Base-by-base conservation (phyloP, 345 rosid species). In the Ailanthus altissimus region DNA sequence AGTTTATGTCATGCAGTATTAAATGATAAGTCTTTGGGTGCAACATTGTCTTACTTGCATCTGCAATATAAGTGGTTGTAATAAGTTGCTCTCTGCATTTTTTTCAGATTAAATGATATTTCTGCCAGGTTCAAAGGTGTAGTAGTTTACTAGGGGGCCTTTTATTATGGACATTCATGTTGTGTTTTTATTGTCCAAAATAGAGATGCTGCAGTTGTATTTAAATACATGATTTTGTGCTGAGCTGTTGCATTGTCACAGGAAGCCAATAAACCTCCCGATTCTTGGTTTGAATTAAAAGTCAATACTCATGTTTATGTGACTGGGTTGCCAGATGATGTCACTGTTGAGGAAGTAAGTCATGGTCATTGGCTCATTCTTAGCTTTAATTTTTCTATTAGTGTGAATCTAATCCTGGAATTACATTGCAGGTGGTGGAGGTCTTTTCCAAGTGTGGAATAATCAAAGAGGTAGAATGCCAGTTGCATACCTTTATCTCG, bases 271-370 rank as follows among this genome's bases (percentile, higher is more conserved):
- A 89, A 92, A 84, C 91, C 97, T 74, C 98, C 98, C 2, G 99
- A 97, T 78, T 81, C 91, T 75, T 97, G 99, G 99, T 97, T 97
- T 84, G 97, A 97, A 79, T 87, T 97, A 86, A 97, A 97, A 90
- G 90, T 97, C 47, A 97, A 97, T 83, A 92, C 98, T 1, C 94
- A 97, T 89, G 90, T 97, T 54, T 94, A 97, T 76, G 91, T 94
- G 36, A 92, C 87, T 81, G 99, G 99, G 75, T 85, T 97, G 88
- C 99, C 99, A 59, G 90, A 84, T 59, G 98, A 97, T 88, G 96
- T 88, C 73, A 89, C 95, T 26, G 57, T 82, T 12, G 98, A 92
- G 80, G 98, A 97, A 86, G 98, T 94, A 90, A 86, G 89, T 84
- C 70, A 45, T 72, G 28, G n/a, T 73, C 38, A 32, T 67, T 79